These are phyloP conservation scores for Citrus trifoliata DNA, from an alignment of 345 rosid genomes.

Conservation along the genomic window DNA sequence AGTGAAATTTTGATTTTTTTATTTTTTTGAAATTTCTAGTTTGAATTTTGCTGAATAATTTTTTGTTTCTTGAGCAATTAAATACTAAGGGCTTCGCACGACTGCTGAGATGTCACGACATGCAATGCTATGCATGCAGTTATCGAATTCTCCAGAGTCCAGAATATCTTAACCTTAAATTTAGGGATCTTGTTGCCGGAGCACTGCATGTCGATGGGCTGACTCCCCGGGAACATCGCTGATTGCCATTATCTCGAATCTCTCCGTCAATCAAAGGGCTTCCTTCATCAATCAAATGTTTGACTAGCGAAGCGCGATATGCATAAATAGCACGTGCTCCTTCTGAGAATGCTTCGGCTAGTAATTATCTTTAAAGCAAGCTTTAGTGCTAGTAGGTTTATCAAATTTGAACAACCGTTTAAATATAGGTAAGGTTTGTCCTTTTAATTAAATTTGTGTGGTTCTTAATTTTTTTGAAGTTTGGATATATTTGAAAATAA, in stretches of 20 bases:
- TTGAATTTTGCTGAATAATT: not conserved
- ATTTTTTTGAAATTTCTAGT: not conserved
- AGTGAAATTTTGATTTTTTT: not conserved
- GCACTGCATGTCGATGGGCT: not conserved
- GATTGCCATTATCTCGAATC: not conserved
- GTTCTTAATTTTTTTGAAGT: too few species aligned
- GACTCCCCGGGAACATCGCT: constrained; percentile 14
- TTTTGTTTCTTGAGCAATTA: too few species aligned
- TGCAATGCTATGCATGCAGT: not conserved
- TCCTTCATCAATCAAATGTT: not conserved
- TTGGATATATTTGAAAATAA: too few species aligned
- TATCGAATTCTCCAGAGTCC: not conserved
- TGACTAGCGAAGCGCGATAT: not conserved
- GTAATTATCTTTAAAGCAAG: not conserved
- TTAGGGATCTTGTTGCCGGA: constrained; percentile 16
- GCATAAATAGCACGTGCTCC: not conserved
- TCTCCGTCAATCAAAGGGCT: not conserved
- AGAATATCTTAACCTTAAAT: not conserved
- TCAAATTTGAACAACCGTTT: constrained; percentile 1
- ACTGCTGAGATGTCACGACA: constrained; percentile 8
- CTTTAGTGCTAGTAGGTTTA: not conserved
- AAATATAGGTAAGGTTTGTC: too few species aligned
- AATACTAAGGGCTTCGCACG: constrained; percentile 1
- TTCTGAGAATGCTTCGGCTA: not conserved
- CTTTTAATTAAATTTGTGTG: too few species aligned